Percentiles rank a stretch among this genome's conserved stretches.
Conservation (phyloP, 2,329 filamentous ascomycete genomes). For the Paracamarosporium sp. region DNA sequence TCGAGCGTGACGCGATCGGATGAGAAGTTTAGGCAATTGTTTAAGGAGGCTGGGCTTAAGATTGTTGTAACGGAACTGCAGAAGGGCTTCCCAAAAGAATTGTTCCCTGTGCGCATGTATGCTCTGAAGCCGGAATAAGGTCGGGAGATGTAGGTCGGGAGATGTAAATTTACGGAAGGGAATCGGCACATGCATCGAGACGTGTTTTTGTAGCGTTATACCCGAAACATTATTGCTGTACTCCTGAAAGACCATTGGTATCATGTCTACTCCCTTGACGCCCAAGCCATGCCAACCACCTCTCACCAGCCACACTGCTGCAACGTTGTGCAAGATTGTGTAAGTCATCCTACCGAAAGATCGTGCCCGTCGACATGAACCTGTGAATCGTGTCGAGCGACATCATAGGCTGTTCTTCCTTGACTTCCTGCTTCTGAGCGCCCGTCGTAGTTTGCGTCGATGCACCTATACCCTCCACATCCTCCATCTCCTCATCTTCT, state of each 20-base stretch:
- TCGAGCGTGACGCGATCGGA: conserved; percentile 81
- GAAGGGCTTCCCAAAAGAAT: conserved; percentile 69
- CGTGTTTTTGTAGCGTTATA: not conserved
- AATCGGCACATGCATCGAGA: not conserved
- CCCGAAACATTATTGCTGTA: not conserved
- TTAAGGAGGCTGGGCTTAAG: conserved; percentile 71
- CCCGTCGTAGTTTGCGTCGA: not conserved
- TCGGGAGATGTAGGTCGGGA: not conserved
- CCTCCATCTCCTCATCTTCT: conserved; percentile 22
- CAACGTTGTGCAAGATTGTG: not conserved
- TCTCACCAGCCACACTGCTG: not conserved
- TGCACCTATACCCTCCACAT: conserved; percentile 2
- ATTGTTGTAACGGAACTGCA: conserved; percentile 53
- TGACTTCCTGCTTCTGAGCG: conserved; percentile 13
- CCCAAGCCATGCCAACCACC: not conserved
- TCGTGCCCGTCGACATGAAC: conserved; percentile 31
- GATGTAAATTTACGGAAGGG: too few species aligned
- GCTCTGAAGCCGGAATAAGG: conserved; percentile 67
- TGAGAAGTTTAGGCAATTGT: conserved; percentile 72
- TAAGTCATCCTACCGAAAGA: conserved; percentile 7
- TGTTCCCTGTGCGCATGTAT: conserved; percentile 80
- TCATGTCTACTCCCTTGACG: conserved; percentile 4
- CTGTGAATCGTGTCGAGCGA: conserved; percentile 29
- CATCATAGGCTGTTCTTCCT: conserved; percentile 25
- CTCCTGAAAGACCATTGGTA: not conserved